Base-by-base conservation (phyloP, 2,329 filamentous ascomycete species). In the Alternaria brassicicola region DNA sequence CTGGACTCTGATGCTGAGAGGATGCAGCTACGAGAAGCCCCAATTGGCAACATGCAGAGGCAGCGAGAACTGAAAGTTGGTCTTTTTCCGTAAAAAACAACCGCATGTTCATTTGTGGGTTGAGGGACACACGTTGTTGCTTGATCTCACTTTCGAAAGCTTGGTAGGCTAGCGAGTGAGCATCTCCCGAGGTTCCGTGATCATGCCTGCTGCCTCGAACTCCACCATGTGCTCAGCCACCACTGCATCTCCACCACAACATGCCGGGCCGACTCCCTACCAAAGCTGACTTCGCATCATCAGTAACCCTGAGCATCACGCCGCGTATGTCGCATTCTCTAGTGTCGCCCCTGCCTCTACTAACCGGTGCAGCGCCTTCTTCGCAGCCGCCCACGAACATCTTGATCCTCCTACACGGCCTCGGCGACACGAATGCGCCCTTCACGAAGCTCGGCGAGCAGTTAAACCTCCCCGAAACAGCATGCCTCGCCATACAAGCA, bases 381-480 rank as follows among this genome's bases (percentile, higher is more conserved):
- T 72, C 74, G 25, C 86, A 89, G 60, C 84, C 85, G 12, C 86
- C 89, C 9, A 90, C 88, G 41, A 89, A 93, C 67, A 83, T 96
- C 66, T 86, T 96, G 61, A 79, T 96, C 71, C 85, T 96, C 50
- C 86, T 96, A 57, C 93, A 96, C 77, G 92, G 92, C 63, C 85
- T 96, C 12, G 93, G 93, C 62, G 93, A 96, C 78, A 87, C 85
- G 31, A 85, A 91, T 59, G 70, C 75, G 3, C 83, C 90, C 33
- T 96, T 95, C 75, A 84, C 86, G 59, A 79, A 79, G 42, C 89
- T 96, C 61, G 91, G 88, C 19, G 81, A 82, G 55, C 87, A 86
- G 65, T 79, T 96, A 60, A 82, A 84, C 60, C 85, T 96, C 3
- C 92, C 92, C 0, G 90, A 93, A 70, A 93, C 93, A 51, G 84